Percentiles rank a stretch among this genome's conserved stretches.
phyloP scores from a whole-genome alignment of 345 rosid species.

The Tarenaya hassleriana region DNA sequence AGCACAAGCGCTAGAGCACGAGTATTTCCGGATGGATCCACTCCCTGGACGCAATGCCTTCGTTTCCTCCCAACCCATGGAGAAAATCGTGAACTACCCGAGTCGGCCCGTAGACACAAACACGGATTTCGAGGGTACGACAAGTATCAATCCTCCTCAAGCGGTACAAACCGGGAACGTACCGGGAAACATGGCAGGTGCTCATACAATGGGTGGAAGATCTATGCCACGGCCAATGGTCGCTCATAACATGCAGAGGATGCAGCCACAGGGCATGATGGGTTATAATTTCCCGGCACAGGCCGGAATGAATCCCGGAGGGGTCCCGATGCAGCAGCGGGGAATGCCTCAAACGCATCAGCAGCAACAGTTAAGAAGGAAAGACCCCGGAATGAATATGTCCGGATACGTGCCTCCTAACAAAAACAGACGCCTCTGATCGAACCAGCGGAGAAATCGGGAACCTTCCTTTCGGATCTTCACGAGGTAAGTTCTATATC shows the following conservation, averaged over 20 bases:
- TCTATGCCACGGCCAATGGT: conserved; percentile 63
- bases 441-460: no score
- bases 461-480: no score
- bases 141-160: conserved; percentile 81
- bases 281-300: conserved; percentile 60
- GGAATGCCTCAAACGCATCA: conserved; percentile 61
- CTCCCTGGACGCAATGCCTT: conserved; percentile 88
- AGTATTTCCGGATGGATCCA: conserved; percentile 78
- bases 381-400: conserved; percentile 77
- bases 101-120: conserved; percentile 83
- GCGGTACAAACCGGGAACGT: conserved; percentile 58
- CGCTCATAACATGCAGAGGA: conserved; percentile 62
- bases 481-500: no score
- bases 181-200: conserved; percentile 49
- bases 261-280: conserved; percentile 71
- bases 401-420: conserved; percentile 84
- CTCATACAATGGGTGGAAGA: conserved; percentile 58
- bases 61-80: conserved; percentile 71
- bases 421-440: conserved; percentile 73
- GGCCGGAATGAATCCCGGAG: conserved; percentile 70
- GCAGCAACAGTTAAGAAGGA: conserved; percentile 76
- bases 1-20: conserved; percentile 93
- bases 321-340: conserved; percentile 68
- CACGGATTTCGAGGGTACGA: conserved; percentile 92
- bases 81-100: conserved; percentile 75